phyloP scores from a whole-genome alignment of 352 stramenopile species.

The Pythium monospermum region DNA sequence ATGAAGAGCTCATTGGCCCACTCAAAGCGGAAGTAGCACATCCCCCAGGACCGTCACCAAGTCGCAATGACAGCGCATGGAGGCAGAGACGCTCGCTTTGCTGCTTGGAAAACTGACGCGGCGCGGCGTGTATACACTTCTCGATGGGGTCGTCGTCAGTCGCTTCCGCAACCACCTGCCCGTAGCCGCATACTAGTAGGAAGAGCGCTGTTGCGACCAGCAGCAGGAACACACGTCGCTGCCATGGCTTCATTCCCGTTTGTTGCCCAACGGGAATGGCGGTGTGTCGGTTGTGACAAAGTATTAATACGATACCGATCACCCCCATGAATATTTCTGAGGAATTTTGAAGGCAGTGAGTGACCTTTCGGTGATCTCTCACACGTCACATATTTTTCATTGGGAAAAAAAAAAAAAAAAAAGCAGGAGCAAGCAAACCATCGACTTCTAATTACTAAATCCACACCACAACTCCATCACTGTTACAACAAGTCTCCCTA shows the following conservation, averaged over 20 bases:
- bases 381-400: no score
- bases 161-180: background rate
- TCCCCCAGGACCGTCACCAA: slow-evolving; percentile 8
- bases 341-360: no score
- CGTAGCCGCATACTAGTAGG: background rate
- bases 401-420: no score
- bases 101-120: background rate
- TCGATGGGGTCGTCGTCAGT: background rate
- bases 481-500: no score
- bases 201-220: background rate
- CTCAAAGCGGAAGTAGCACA: slow-evolving; percentile 1
- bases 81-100: slow-evolving; percentile 6
- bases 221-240: background rate
- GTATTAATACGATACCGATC: no score
- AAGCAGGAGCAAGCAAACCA: no score
- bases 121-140: slow-evolving; percentile 2
- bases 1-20: background rate
- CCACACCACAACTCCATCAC: no score
- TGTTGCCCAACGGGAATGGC: no score
- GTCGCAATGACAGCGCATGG: background rate
- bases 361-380: no score
- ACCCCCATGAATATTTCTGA: no score
- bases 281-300: no score
- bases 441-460: no score
- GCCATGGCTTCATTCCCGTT: background rate